phyloP scores from a whole-genome alignment of 2,329 filamentous ascomycete species.

The Trichophyton rubrum region DNA sequence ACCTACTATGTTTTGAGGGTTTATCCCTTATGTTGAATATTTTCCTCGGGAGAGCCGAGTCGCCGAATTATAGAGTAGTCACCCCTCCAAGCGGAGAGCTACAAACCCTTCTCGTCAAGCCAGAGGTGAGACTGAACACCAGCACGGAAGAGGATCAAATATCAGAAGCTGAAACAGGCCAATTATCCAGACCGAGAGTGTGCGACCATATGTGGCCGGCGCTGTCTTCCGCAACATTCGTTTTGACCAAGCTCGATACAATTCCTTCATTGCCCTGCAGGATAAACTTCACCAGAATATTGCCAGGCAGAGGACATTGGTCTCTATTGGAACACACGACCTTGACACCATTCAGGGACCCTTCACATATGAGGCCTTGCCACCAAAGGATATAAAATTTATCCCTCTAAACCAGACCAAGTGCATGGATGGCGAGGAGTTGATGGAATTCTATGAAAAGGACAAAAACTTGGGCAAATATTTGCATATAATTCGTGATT shows the following conservation, averaged over 20 bases:
- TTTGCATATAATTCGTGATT: constrained; percentile 87
- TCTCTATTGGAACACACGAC: constrained; percentile 96
- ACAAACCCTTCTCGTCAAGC: constrained; percentile 66
- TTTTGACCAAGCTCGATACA: constrained; percentile 83
- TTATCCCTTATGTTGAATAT: constrained; percentile 93
- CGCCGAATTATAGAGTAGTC: constrained; percentile 69
- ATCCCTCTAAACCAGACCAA: constrained; percentile 80
- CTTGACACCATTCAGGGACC: constrained; percentile 85
- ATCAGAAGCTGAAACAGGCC: constrained; percentile 5
- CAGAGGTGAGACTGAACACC: constrained; percentile 38
- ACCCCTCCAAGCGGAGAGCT: constrained; percentile 60
- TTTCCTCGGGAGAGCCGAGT: constrained; percentile 63
- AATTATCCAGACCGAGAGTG: constrained; percentile 50
- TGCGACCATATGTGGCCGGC: constrained; percentile 79
- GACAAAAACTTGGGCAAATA: constrained; percentile 85
- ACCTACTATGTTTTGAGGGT: constrained; percentile 95
- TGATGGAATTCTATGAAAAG: constrained; percentile 93
- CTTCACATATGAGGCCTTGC: constrained; percentile 88
- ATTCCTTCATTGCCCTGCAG: constrained; percentile 94
- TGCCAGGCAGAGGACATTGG: constrained; percentile 79
- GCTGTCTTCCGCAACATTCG: constrained; percentile 82
- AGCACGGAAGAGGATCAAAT: not conserved
- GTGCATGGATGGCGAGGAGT: constrained; percentile 71
- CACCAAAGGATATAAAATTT: constrained; percentile 88
- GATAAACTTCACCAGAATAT: constrained; percentile 97